These are phyloP conservation scores for Monsonia emarginata DNA, from an alignment of 441 rosid genomes.

Conservation along the genomic window DNA sequence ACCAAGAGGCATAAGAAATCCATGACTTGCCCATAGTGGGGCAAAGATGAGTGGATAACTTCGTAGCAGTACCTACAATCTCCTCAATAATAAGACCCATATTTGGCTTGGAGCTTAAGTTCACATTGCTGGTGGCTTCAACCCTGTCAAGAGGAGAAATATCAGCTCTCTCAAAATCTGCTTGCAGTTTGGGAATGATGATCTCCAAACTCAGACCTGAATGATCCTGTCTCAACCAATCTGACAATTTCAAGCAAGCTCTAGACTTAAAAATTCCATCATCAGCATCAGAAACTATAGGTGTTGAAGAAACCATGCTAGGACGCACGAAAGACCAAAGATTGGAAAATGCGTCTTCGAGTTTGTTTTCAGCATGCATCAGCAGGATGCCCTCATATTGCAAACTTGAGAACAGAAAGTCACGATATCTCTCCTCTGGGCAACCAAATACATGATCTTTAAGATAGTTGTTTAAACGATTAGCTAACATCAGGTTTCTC, in stretches of 20 bases:
- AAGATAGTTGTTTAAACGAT: conserved; percentile 48
- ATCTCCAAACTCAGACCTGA: conserved; percentile 39
- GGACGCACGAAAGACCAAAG: conserved; percentile 79
- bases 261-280: conserved; percentile 69
- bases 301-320: conserved; percentile 46
- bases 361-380: conserved; percentile 62
- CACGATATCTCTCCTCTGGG: conserved; percentile 40
- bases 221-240: conserved; percentile 64
- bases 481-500: conserved; percentile 65
- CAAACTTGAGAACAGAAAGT: conserved; percentile 46
- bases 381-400: conserved; percentile 69
- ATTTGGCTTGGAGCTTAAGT: conserved; percentile 30
- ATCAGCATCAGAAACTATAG: conserved; percentile 38
- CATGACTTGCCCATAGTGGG: conserved; percentile 89
- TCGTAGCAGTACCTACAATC: conserved; percentile 65
- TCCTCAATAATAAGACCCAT: conserved; percentile 46
- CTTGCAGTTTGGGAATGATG: conserved; percentile 41
- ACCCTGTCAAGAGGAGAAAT: conserved; percentile 28
- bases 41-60: conserved; percentile 82
- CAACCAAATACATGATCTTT: conserved; percentile 46
- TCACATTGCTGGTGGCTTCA: conserved; percentile 26
- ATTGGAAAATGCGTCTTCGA: conserved; percentile 65
- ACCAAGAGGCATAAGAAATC: conserved; percentile 97
- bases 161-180: conserved; percentile 37
- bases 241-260: conserved; percentile 85